These are phyloP conservation scores for Salisapilia sapeloensis DNA, from an alignment of 352 stramenopile genomes.

Conservation along the genomic window DNA sequence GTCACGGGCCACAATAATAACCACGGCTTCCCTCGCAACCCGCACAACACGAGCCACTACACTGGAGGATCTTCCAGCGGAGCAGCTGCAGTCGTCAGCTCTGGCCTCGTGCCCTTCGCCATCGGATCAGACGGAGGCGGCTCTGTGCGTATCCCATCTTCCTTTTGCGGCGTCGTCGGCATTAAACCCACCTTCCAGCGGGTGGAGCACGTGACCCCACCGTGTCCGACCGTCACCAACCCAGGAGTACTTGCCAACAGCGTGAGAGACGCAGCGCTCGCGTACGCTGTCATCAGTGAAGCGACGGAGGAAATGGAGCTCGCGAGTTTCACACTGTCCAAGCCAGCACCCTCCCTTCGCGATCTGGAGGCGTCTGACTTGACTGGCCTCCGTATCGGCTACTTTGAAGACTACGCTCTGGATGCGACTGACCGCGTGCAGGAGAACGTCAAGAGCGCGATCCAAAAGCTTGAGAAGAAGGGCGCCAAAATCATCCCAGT, in stretches of 20 bases:
- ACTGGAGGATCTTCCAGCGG: conserved; percentile 84
- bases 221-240: conserved; percentile 51
- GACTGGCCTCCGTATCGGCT: conserved; percentile 50
- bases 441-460: conserved; percentile 15
- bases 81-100: conserved; percentile 71
- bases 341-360: too few relatives aligned
- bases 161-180: conserved; percentile 78
- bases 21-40: conserved; percentile 60
- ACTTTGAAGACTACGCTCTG: conserved; percentile 60
- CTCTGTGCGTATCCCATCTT: conserved; percentile 81
- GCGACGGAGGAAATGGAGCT: too few relatives aligned
- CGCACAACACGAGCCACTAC: conserved; percentile 73
- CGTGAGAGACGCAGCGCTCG: conserved; percentile 65
- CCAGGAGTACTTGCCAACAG: conserved; percentile 64
- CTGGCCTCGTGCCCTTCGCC: conserved; percentile 76
- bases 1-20: conserved; percentile 70
- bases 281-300: conserved; percentile 71
- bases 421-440: conserved; percentile 49
- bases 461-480: conserved; percentile 25
- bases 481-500: conserved; percentile 66
- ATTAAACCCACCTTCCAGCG: conserved; percentile 79
- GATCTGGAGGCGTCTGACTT: too few relatives aligned
- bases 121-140: conserved; percentile 80
- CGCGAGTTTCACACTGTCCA: too few relatives aligned
- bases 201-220: conserved; percentile 30